Percentiles rank a stretch among this genome's conserved stretches.
phyloP scores from a whole-genome alignment of 2,329 filamentous ascomycete species.

The Cercospora sp. region DNA sequence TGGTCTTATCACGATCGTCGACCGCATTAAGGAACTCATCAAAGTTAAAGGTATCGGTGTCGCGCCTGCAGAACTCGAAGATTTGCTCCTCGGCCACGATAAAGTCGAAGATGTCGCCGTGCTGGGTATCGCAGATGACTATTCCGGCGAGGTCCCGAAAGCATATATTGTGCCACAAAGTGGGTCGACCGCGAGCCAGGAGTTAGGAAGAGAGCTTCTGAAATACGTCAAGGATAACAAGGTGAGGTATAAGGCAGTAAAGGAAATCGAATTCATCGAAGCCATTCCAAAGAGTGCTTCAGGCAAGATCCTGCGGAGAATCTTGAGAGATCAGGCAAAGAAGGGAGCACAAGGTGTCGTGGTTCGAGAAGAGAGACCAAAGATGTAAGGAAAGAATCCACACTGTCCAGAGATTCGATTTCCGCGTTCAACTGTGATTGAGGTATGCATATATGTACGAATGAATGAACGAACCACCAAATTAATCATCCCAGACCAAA shows the following conservation, averaged over 20 bases:
- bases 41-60: slow-evolving; percentile 58
- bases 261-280: slow-evolving; percentile 46
- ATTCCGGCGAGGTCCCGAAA: slow-evolving; percentile 45
- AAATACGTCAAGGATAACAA: slow-evolving; percentile 44
- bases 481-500: slow-evolving; percentile 1
- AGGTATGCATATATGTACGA: not conserved
- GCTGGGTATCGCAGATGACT: slow-evolving; percentile 45
- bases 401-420: not conserved
- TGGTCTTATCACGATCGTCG: slow-evolving; percentile 57
- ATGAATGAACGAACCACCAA: not conserved
- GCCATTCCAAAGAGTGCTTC: slow-evolving; percentile 39
- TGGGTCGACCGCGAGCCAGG: slow-evolving; percentile 37
- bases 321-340: slow-evolving; percentile 45
- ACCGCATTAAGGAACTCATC: slow-evolving; percentile 53
- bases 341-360: slow-evolving; percentile 37
- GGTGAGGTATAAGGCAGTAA: slow-evolving; percentile 50
- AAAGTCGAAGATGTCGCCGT: slow-evolving; percentile 53
- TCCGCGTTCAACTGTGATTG: not conserved
- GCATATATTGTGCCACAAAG: slow-evolving; percentile 39
- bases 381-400: slow-evolving; percentile 24
- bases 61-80: slow-evolving; percentile 53
- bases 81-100: slow-evolving; percentile 50
- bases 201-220: slow-evolving; percentile 41
- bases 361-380: slow-evolving; percentile 40
- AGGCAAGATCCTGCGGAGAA: slow-evolving; percentile 44